Evolutionary conservation across 208 protist species (phyloP).

Genomic region (Herpetomonas tarakana): DNA sequence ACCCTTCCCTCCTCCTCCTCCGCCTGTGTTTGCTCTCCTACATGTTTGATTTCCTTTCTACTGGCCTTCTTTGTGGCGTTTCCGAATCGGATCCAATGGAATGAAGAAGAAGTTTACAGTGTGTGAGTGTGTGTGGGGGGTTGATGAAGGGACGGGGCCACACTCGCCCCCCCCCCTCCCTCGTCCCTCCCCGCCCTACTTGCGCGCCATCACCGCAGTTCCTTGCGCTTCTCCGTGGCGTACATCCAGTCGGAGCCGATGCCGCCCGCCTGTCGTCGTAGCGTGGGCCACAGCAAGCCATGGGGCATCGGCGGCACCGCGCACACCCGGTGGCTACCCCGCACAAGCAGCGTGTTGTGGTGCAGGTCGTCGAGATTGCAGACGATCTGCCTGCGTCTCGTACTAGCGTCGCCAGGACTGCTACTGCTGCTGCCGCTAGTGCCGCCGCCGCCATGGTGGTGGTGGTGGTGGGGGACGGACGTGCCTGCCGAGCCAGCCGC

Average conservation of each 20-base stretch:
- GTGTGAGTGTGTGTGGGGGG: too few relatives aligned
- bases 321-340: conserved; percentile 13
- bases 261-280: conserved; percentile 9
- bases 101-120: too few relatives aligned
- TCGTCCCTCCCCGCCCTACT: too few relatives aligned
- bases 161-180: too few relatives aligned
- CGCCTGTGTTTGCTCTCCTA: too few relatives aligned
- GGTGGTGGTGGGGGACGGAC: not conserved
- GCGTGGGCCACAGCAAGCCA: conserved; percentile 45
- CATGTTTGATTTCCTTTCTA: too few relatives aligned
- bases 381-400: conserved; percentile 19
- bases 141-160: too few relatives aligned
- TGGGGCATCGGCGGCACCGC: conserved; percentile 25
- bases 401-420: not conserved
- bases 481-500: not conserved
- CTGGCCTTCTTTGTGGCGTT: too few relatives aligned
- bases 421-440: not conserved
- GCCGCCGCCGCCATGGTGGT: too few relatives aligned
- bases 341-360: conserved; percentile 36
- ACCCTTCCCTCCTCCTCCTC: too few relatives aligned
- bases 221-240: conserved; percentile 9
- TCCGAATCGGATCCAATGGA: too few relatives aligned
- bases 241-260: conserved; percentile 12
- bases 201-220: conserved; percentile 5
- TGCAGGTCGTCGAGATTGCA: conserved; percentile 44